Evolutionary conservation across 108 stramenopile genomes (phyloP).

Genomic region (Fragilaria crotonensis): DNA sequence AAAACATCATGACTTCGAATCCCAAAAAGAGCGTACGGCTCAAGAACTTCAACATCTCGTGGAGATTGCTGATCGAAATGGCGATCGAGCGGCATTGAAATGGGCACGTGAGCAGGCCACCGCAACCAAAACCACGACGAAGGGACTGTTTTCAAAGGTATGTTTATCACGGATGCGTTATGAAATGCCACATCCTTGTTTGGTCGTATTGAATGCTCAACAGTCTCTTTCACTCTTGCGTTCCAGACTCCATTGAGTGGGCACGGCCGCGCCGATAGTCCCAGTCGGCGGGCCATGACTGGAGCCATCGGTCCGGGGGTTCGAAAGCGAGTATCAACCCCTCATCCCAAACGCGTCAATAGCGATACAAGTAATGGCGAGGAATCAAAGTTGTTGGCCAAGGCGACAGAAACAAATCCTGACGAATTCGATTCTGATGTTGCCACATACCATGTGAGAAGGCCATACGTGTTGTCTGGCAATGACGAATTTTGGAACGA

Average conservation of each 20-base stretch:
- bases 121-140: neutral
- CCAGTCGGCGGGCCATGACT: neutral
- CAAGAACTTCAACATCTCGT: slow-evolving; percentile 18
- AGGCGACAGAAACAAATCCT: slow-evolving; percentile 36
- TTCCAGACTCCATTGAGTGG: slow-evolving; percentile 6
- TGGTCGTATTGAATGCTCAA: neutral
- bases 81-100: slow-evolving; percentile 27
- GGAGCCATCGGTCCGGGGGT: slow-evolving; percentile 4
- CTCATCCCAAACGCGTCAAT: slow-evolving; percentile 25
- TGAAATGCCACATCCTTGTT: neutral
- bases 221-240: neutral
- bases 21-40: neutral
- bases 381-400: slow-evolving; percentile 8
- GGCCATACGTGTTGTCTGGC: slow-evolving; percentile 36
- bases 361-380: neutral
- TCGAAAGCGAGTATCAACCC: slow-evolving; percentile 22
- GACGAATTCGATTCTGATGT: slow-evolving; percentile 41
- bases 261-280: neutral
- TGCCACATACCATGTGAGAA: slow-evolving; percentile 48
- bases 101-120: slow-evolving; percentile 23
- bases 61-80: slow-evolving; percentile 21
- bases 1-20: neutral
- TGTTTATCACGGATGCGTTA: neutral
- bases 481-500: slow-evolving; percentile 17
- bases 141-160: slow-evolving; percentile 3